phyloP scores from a whole-genome alignment of 2,329 filamentous ascomycete genomes.

The Ascochyta koolunga region DNA sequence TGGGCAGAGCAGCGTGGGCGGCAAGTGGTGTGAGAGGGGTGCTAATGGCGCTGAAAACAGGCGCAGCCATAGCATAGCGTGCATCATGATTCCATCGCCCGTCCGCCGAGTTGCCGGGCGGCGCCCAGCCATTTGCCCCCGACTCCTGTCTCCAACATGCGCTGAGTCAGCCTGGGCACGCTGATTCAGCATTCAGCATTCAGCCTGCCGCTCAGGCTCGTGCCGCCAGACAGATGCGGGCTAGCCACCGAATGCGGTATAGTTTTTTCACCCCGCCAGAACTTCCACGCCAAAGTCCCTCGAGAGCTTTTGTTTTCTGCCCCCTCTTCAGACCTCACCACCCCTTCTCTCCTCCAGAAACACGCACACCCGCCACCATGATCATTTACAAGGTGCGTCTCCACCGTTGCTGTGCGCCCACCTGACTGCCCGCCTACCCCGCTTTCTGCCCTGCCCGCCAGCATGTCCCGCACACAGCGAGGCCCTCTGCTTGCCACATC shows the following conservation, averaged over 20 bases:
- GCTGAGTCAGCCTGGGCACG: background rate
- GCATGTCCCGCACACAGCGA: slow-evolving; percentile 13
- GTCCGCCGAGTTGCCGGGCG: background rate
- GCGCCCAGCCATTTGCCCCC: slow-evolving; percentile 8
- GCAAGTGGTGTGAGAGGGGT: slow-evolving; percentile 43
- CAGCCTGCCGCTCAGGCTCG: too few relatives aligned
- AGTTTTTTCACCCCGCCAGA: slow-evolving; percentile 15
- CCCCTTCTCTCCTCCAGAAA: slow-evolving; percentile 16
- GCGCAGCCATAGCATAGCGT: background rate
- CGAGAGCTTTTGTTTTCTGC: slow-evolving; percentile 1
- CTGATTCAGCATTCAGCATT: too few relatives aligned
- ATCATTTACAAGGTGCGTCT: slow-evolving; percentile 63
- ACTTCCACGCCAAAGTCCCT: slow-evolving; percentile 17
- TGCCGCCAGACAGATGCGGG: slow-evolving; percentile 2
- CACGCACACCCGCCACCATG: slow-evolving; percentile 52
- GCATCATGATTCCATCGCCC: slow-evolving; percentile 30
- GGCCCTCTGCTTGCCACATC: slow-evolving; percentile 3
- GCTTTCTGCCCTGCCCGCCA: slow-evolving; percentile 28
- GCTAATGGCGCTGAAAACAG: slow-evolving; percentile 24
- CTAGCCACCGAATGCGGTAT: slow-evolving; percentile 8
- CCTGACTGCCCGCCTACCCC: slow-evolving; percentile 35
- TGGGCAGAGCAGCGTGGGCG: slow-evolving; percentile 35
- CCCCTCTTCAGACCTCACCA: slow-evolving; percentile 15
- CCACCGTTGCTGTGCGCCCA: slow-evolving; percentile 15
- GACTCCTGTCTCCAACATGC: background rate